Conservation (phyloP, 495 filamentous ascomycete genomes). For the Daldinia childiae region DNA sequence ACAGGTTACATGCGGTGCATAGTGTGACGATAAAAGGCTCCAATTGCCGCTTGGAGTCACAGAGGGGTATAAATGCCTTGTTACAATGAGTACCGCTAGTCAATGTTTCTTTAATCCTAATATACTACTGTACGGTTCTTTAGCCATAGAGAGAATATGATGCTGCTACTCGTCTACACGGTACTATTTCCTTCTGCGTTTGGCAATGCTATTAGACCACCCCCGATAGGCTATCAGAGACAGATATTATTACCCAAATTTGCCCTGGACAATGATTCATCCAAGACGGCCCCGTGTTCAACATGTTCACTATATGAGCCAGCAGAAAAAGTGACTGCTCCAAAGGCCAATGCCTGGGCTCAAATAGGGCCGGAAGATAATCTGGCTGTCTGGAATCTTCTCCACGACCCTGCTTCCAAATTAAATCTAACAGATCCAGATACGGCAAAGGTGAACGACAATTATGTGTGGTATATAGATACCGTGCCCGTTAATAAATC, state of each 20-base stretch:
- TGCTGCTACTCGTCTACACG: background rate
- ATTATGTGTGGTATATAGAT: constrained; percentile 57
- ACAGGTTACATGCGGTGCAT: background rate
- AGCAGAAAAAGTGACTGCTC: constrained; percentile 29
- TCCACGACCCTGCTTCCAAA: constrained; percentile 43
- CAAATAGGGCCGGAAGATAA: constrained; percentile 45
- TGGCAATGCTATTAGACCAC: background rate
- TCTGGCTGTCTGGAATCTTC: constrained; percentile 43
- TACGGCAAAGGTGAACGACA: constrained; percentile 44
- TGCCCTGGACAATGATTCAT: background rate
- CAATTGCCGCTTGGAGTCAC: background rate
- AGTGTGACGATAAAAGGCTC: background rate
- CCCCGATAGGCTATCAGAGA: constrained; percentile 11
- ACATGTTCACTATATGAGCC: constrained; percentile 29
- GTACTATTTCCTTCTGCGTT: background rate
- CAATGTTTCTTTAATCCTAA: background rate
- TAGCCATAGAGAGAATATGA: constrained; percentile 3
- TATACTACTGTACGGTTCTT: background rate
- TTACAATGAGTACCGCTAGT: background rate
- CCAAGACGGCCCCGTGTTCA: constrained; percentile 9
- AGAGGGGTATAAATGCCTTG: background rate
- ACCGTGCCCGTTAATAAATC: constrained; percentile 64
- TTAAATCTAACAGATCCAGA: constrained; percentile 46
- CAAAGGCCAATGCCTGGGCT: constrained; percentile 47
- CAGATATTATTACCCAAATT: constrained; percentile 16